A percentile compares a stretch with the other conserved stretches of the same genome.
Evolutionary conservation across 176 grass and related monocot genomes (phyloP).

Genomic region (Triticum monococcum): DNA sequence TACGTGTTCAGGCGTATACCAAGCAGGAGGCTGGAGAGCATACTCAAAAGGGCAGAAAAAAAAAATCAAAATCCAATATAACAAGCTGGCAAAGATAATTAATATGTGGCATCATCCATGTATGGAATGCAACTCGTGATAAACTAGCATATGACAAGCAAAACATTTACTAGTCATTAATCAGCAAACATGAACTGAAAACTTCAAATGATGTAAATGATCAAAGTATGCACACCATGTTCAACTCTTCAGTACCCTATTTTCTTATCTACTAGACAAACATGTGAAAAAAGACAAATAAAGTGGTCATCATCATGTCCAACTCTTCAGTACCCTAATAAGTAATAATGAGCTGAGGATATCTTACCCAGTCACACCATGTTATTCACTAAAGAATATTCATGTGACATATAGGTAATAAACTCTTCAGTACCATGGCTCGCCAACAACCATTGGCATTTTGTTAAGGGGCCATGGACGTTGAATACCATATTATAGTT

Average conservation of each 20-base stretch:
- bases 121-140: not conserved
- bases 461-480: not conserved
- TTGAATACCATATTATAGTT: not conserved
- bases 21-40: constrained; percentile 89
- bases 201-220: not conserved
- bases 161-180: constrained; percentile 5
- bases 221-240: not conserved
- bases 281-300: constrained; percentile 8
- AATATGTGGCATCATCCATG: not conserved
- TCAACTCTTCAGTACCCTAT: no score
- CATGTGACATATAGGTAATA: not conserved
- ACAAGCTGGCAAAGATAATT: not conserved
- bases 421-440: not conserved
- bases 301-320: not conserved
- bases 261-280: not conserved
- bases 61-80: constrained; percentile 10
- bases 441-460: not conserved
- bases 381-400: not conserved
- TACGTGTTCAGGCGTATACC: constrained; percentile 87
- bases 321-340: not conserved
- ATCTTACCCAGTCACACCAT: not conserved
- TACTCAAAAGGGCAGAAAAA: constrained; percentile 92
- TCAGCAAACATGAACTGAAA: not conserved
- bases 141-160: not conserved
- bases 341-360: not conserved